Evolutionary conservation across 495 filamentous ascomycete species (phyloP).

Genomic region (Platismatia glauca): DNA sequence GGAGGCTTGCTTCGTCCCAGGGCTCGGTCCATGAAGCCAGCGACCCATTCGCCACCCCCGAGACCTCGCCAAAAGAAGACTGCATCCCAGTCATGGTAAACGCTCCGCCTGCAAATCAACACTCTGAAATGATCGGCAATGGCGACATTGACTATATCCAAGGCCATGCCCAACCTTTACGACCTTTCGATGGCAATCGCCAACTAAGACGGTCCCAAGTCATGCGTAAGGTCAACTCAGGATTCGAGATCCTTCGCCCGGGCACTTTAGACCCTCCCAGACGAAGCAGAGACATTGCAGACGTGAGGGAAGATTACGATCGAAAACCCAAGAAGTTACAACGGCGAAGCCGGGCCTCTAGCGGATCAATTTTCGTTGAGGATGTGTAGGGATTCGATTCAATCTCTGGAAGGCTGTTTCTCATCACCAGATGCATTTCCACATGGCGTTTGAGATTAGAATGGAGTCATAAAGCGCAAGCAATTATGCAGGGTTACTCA

Average conservation of each 20-base stretch:
- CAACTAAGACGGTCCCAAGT: slow-evolving; percentile 14
- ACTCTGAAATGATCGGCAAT: slow-evolving; percentile 4
- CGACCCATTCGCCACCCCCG: slow-evolving; percentile 18
- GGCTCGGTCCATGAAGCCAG: neutral
- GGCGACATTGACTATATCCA: slow-evolving; percentile 8
- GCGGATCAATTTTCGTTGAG: neutral
- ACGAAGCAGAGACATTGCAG: slow-evolving; percentile 12
- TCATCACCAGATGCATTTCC: neutral
- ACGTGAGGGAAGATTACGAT: slow-evolving; percentile 23
- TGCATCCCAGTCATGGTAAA: slow-evolving; percentile 6
- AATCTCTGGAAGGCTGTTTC: neutral
- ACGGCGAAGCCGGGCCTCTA: slow-evolving; percentile 20
- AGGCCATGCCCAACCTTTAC: slow-evolving; percentile 10
- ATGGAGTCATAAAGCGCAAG: neutral
- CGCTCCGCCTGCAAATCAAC: slow-evolving; percentile 7
- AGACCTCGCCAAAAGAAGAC: slow-evolving; percentile 4
- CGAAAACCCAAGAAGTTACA: slow-evolving; percentile 30
- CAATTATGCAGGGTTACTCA: neutral
- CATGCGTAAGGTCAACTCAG: slow-evolving; percentile 49
- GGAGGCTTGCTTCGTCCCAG: neutral
- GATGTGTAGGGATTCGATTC: neutral
- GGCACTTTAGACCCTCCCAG: slow-evolving; percentile 33
- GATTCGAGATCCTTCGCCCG: slow-evolving; percentile 52
- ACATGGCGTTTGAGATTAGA: neutral
- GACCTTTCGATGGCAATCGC: slow-evolving; percentile 4